These are phyloP conservation scores for Debaryomyces castellii DNA, from an alignment of 805 yeast species.

Conservation along the genomic window DNA sequence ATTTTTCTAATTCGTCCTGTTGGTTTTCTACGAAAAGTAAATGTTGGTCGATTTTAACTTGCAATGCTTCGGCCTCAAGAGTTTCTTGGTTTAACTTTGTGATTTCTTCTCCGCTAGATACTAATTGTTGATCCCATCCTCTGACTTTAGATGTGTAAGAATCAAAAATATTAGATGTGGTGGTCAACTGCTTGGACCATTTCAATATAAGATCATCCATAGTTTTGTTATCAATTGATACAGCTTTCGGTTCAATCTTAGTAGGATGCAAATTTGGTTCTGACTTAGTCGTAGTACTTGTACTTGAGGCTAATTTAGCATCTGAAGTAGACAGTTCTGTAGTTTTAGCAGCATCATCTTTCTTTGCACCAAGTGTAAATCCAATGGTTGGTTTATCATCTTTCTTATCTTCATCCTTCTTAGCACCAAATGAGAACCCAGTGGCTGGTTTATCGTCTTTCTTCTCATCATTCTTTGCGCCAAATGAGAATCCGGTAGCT, in stretches of 20 bases:
- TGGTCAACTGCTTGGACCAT: slow-evolving; percentile 86
- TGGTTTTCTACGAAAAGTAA: slow-evolving; percentile 84
- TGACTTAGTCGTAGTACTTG: slow-evolving; percentile 10
- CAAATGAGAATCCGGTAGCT: slow-evolving; percentile 7
- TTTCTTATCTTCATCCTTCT: slow-evolving; percentile 10
- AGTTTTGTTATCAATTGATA: slow-evolving; percentile 85
- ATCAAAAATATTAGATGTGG: slow-evolving; percentile 72
- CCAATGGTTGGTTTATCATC: slow-evolving; percentile 10
- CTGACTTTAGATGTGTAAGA: slow-evolving; percentile 71
- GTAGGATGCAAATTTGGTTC: slow-evolving; percentile 45
- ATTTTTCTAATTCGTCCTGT: slow-evolving; percentile 84
- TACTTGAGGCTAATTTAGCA: slow-evolving; percentile 2
- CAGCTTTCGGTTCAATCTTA: slow-evolving; percentile 61
- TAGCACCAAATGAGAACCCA: neutral
- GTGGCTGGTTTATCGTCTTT: slow-evolving; percentile 8
- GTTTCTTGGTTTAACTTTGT: slow-evolving; percentile 75
- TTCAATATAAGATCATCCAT: slow-evolving; percentile 88
- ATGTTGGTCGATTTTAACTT: slow-evolving; percentile 82
- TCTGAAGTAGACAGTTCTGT: neutral
- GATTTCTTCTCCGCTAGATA: slow-evolving; percentile 83
- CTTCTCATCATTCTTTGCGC: slow-evolving; percentile 13
- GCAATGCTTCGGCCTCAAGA: slow-evolving; percentile 79
- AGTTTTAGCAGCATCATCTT: slow-evolving; percentile 13
- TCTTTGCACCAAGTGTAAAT: neutral
- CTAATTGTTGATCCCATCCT: slow-evolving; percentile 83